Evolutionary conservation across 140 eudicot genomes (phyloP).

Genomic region (Senecio squalidus): DNA sequence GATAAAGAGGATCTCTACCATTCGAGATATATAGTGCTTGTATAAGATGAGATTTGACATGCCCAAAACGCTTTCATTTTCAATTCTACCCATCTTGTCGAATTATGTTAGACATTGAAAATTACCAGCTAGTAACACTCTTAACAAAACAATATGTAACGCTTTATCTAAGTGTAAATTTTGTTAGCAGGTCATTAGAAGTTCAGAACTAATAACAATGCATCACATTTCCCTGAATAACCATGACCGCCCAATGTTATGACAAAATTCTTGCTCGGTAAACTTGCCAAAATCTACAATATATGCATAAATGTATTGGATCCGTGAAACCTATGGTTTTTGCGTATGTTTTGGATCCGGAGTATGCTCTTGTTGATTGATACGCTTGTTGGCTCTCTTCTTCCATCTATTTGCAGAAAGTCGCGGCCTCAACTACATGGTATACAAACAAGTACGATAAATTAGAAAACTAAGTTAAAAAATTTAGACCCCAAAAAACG

Average conservation of each 20-base stretch:
- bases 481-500: neutral
- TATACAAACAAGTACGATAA: neutral
- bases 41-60: too few species aligned
- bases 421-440: constrained; percentile 69
- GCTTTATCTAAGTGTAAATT: neutral
- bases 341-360: constrained; percentile 25
- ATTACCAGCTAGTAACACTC: neutral
- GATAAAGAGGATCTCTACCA: too few species aligned
- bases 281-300: constrained; percentile 19
- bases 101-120: neutral
- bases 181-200: constrained; percentile 22
- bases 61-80: too few species aligned
- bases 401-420: constrained; percentile 56
- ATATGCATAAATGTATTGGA: constrained; percentile 27
- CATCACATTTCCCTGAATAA: constrained; percentile 2
- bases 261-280: constrained; percentile 18
- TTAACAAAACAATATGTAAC: neutral
- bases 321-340: constrained; percentile 26
- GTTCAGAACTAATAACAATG: neutral
- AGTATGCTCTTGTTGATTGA: constrained; percentile 16
- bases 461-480: too few species aligned
- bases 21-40: too few species aligned
- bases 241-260: constrained; percentile 7
- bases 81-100: too few species aligned
- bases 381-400: constrained; percentile 19